Percentiles rank a stretch among this genome's conserved stretches.
These are phyloP conservation scores for Penicillium psychrofluorescens DNA, from an alignment of 495 filamentous ascomycete genomes.

Conservation along the genomic window DNA sequence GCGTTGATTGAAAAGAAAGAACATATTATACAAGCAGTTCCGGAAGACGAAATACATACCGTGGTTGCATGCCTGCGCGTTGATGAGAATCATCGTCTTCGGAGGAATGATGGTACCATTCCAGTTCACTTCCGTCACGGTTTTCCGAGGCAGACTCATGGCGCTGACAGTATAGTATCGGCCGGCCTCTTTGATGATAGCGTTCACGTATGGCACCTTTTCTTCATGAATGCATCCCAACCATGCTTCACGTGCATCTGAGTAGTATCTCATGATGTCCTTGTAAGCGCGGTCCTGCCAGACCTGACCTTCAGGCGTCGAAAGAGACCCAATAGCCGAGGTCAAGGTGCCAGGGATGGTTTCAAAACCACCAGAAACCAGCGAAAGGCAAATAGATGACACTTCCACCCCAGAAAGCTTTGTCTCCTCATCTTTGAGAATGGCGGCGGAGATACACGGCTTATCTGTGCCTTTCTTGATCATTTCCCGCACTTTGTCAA, in stretches of 20 bases:
- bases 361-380: constrained; percentile 66
- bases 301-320: constrained; percentile 49
- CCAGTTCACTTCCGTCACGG: constrained; percentile 56
- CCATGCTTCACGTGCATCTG: constrained; percentile 54
- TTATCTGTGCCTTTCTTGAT: constrained; percentile 57
- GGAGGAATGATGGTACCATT: constrained; percentile 54
- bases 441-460: constrained; percentile 64
- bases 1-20: background rate
- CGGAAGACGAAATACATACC: constrained; percentile 23
- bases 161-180: constrained; percentile 68
- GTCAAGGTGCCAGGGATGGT: constrained; percentile 64
- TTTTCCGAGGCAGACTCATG: constrained; percentile 59
- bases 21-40: background rate
- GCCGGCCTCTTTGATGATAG: constrained; percentile 61
- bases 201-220: constrained; percentile 63
- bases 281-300: constrained; percentile 58
- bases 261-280: constrained; percentile 58
- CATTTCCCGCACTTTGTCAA: constrained; percentile 51
- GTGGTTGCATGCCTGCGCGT: constrained; percentile 51
- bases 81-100: constrained; percentile 61
- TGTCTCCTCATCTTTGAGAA: constrained; percentile 57
- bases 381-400: constrained; percentile 65
- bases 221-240: constrained; percentile 58
- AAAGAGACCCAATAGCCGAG: constrained; percentile 63
- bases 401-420: constrained; percentile 62